Percentiles rank a stretch among this genome's conserved stretches.
phyloP scores from a whole-genome alignment of 495 filamentous ascomycete species.

The Aspergillus egyptiacus region DNA sequence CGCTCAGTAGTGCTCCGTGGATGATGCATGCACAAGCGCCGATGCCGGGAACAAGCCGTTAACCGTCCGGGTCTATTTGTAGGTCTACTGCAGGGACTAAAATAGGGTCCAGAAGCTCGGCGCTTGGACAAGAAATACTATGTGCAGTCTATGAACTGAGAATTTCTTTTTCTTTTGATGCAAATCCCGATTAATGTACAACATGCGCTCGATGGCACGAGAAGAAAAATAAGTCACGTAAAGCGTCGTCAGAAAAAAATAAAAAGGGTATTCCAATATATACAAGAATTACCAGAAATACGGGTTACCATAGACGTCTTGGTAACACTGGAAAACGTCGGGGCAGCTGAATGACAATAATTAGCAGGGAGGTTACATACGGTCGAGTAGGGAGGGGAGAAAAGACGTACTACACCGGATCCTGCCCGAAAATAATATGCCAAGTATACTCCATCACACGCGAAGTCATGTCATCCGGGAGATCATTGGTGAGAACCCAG shows the following conservation, averaged over 20 bases:
- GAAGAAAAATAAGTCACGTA: conserved; percentile 9
- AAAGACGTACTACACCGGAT: conserved; percentile 42
- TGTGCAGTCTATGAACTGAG: not conserved
- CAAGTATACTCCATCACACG: conserved; percentile 49
- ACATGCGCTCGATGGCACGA: not conserved
- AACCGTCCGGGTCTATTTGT: too few species aligned
- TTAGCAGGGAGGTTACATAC: not conserved
- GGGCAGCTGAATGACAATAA: conserved; percentile 38
- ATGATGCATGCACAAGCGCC: too few species aligned
- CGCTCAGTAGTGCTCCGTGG: too few species aligned
- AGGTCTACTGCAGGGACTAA: too few species aligned
- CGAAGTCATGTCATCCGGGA: conserved; percentile 41
- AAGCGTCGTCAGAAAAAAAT: conserved; percentile 9
- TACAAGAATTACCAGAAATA: conserved; percentile 23
- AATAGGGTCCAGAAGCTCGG: too few species aligned
- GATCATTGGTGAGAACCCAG: conserved; percentile 51
- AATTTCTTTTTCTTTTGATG: too few species aligned
- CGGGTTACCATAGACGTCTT: conserved; percentile 39
- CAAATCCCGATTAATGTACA: conserved; percentile 10
- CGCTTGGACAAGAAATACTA: too few species aligned
- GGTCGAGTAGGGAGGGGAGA: not conserved
- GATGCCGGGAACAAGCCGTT: too few species aligned
- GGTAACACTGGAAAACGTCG: conserved; percentile 40
- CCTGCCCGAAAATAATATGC: conserved; percentile 51
- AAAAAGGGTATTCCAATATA: conserved; percentile 8